Base-by-base conservation (phyloP, 345 rosid genomes). In the Salix koriyanagi region DNA sequence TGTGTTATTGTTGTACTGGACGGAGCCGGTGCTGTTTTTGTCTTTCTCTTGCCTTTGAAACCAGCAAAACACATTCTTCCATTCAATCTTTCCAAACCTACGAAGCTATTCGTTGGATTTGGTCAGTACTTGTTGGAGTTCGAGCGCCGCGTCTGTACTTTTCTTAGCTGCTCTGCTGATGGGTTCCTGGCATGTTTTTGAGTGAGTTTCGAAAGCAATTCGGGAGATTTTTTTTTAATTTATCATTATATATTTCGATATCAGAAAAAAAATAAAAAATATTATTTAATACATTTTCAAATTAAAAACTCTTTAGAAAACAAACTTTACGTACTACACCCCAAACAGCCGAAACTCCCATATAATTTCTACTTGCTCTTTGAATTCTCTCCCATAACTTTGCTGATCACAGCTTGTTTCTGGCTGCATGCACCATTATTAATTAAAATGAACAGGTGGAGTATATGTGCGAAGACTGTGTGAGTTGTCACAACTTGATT, bases 11-110 rank as follows among this genome's bases (percentile, higher is more conserved):
- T 30, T 84, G 81, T 6, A 7, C 54, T 70, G 62, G 62, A n/a
- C 64, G 69, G 14, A 69, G 79, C 0, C 69, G 79, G 1, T 61
- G n/a, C n/a, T n/a, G 79, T 76, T 54, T 65, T 21, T 66, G 67
- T 65, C 75, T 48, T 34, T 75, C 79, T 70, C 76, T 73, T n/a
- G 81, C 77, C 69, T 78, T 56, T 78, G 81, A 73, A 78, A 78
- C 81, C 77, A 78, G 61, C 73, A 77, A 32, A 71, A 77, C n/a
- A 77, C 80, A 65, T 77, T 77, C 76, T 71, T 77, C 25, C 72
- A 76, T 77, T 77, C 76, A 25, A 77, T 77, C 71, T 71, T 72
- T 25, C 76, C 76, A 37, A 70, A 66, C 70, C 68, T 69, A 32
- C 76, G 67, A 5, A 78, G 73, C 37, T 67, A 78, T 78, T 42